A percentile compares a stretch with the other conserved stretches of the same genome.
These are phyloP conservation scores for Diplodia sapinea DNA, from an alignment of 2,329 filamentous ascomycete species.

Conservation along the genomic window DNA sequence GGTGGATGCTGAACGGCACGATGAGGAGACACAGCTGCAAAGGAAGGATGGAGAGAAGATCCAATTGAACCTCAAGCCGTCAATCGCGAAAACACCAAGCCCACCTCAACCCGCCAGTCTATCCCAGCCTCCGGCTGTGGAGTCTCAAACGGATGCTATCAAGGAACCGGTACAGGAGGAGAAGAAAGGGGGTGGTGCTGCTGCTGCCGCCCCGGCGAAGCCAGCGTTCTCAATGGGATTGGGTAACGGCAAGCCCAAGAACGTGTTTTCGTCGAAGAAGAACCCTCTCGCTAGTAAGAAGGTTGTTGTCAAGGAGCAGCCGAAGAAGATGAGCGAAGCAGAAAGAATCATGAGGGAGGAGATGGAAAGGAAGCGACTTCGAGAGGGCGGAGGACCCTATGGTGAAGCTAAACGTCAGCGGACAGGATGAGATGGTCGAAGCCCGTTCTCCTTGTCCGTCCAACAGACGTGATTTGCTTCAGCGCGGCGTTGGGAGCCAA, in stretches of 20 bases:
- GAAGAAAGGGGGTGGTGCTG: slow-evolving; percentile 6
- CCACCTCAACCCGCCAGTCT: background rate
- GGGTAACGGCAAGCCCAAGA: slow-evolving; percentile 24
- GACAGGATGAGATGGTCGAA: slow-evolving; percentile 2
- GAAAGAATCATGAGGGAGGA: slow-evolving; percentile 83
- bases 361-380: slow-evolving; percentile 48
- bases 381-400: slow-evolving; percentile 34
- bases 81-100: slow-evolving; percentile 31
- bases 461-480: background rate
- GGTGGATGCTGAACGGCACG: slow-evolving; percentile 51
- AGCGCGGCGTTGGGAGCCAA: slow-evolving; percentile 13
- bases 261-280: slow-evolving; percentile 68
- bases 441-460: background rate
- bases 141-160: slow-evolving; percentile 18
- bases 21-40: slow-evolving; percentile 54
- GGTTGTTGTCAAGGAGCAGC: slow-evolving; percentile 59
- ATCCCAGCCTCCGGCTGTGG: slow-evolving; percentile 24
- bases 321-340: slow-evolving; percentile 85
- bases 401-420: slow-evolving; percentile 27
- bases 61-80: slow-evolving; percentile 45
- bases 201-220: slow-evolving; percentile 36
- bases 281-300: slow-evolving; percentile 75
- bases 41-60: slow-evolving; percentile 48
- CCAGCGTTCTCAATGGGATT: slow-evolving; percentile 27
- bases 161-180: slow-evolving; percentile 48